Percentiles rank a stretch among this genome's conserved stretches.
Conservation (phyloP, 2,329 filamentous ascomycete genomes). For the Mariannaea sp. region DNA sequence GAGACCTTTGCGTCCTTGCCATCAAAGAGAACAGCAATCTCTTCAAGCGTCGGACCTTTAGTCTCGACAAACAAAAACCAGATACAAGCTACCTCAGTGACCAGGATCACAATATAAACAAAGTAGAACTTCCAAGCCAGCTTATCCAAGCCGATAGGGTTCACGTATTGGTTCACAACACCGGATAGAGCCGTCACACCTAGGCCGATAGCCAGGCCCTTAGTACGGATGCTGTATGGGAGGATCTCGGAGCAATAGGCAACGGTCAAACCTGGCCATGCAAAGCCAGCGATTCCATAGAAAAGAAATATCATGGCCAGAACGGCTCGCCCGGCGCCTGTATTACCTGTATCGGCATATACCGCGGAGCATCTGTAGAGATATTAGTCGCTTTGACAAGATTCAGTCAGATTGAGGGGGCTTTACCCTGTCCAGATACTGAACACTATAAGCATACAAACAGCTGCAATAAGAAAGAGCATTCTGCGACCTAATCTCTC, state of each 20-base stretch:
- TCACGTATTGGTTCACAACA: constrained; percentile 35
- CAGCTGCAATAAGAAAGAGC: constrained; percentile 30
- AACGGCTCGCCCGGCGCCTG: constrained; percentile 26
- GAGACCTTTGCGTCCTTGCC: neutral
- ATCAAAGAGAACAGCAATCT: neutral
- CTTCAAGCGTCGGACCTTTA: neutral
- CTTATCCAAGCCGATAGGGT: constrained; percentile 31
- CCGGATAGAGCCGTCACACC: constrained; percentile 33
- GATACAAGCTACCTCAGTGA: neutral
- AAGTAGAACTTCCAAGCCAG: constrained; percentile 33
- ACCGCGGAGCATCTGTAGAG: no score
- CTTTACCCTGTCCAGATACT: constrained; percentile 33
- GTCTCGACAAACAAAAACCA: neutral
- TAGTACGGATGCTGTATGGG: constrained; percentile 33
- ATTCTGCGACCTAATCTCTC: constrained; percentile 31
- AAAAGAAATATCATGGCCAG: constrained; percentile 37
- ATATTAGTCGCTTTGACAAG: no score
- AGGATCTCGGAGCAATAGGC: constrained; percentile 34
- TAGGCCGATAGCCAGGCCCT: constrained; percentile 33
- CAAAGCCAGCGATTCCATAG: constrained; percentile 32
- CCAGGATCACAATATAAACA: neutral
- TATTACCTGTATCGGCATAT: constrained; percentile 31
- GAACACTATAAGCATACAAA: constrained; percentile 34
- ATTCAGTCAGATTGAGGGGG: no score
- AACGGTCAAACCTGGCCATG: constrained; percentile 33